Evolutionary conservation across 2,329 filamentous ascomycete genomes (phyloP).

Genomic region (Alternaria infectoria): DNA sequence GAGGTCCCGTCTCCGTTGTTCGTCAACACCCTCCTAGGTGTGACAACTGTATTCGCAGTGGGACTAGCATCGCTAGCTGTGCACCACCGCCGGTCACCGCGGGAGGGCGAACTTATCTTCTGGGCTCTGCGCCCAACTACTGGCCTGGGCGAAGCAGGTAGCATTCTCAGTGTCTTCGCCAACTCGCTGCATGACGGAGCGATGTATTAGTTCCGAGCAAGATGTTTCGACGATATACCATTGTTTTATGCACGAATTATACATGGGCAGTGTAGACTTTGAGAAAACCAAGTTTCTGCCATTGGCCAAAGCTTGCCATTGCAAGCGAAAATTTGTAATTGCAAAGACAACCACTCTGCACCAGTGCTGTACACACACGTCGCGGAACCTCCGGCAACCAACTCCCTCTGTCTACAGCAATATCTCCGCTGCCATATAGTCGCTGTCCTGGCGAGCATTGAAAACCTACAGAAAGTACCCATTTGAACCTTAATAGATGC

Average conservation of each 20-base stretch:
- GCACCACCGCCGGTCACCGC: slow-evolving; percentile 41
- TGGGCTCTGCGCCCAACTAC: slow-evolving; percentile 36
- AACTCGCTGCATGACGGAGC: slow-evolving; percentile 29
- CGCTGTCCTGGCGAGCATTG: neutral
- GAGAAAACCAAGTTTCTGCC: slow-evolving; percentile 1
- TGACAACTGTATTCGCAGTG: slow-evolving; percentile 28
- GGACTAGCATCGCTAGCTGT: slow-evolving; percentile 39
- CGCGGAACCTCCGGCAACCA: neutral
- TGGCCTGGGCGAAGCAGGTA: slow-evolving; percentile 41
- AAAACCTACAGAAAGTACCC: neutral
- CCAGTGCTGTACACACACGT: neutral
- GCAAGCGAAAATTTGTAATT: neutral
- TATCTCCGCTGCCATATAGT: neutral
- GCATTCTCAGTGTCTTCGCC: slow-evolving; percentile 38
- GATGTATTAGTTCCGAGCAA: slow-evolving; percentile 11
- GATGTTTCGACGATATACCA: neutral
- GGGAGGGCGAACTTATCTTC: slow-evolving; percentile 43
- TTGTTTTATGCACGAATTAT: neutral
- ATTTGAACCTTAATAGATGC: neutral
- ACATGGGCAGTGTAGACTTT: neutral
- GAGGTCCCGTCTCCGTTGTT: slow-evolving; percentile 38
- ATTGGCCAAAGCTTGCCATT: slow-evolving; percentile 1
- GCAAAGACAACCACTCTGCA: neutral
- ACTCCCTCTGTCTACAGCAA: neutral
- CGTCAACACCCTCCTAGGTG: slow-evolving; percentile 30